Conservation (phyloP, 768 basidiomycete genomes). For the Phanerochaete carnosa region DNA sequence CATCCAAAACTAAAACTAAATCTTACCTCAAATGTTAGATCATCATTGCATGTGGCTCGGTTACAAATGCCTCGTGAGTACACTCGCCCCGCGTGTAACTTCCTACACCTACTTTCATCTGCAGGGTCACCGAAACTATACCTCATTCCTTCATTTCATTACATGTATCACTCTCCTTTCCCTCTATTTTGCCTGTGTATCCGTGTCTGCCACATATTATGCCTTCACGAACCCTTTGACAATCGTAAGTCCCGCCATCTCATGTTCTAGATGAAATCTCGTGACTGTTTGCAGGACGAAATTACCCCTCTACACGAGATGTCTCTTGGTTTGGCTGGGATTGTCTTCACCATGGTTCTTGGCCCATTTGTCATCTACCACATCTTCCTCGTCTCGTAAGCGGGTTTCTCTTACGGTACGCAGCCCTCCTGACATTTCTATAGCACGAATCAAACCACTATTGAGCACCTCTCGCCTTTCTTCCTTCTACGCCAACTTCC, state of each 20-base stretch:
- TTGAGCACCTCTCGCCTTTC: constrained; percentile 76
- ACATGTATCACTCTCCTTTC: constrained; percentile 59
- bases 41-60: constrained; percentile 89
- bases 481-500: constrained; percentile 70
- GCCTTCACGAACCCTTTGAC: constrained; percentile 60
- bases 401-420: constrained; percentile 11
- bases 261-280: not conserved
- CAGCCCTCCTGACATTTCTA: not conserved
- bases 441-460: constrained; percentile 85
- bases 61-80: constrained; percentile 67
- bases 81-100: not conserved
- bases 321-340: constrained; percentile 54
- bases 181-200: constrained; percentile 54
- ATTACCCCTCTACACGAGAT: constrained; percentile 70
- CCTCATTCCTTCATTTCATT: constrained; percentile 80
- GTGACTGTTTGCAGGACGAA: constrained; percentile 44
- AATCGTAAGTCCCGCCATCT: constrained; percentile 45
- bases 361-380: constrained; percentile 79
- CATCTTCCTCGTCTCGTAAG: constrained; percentile 71
- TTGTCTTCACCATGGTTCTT: constrained; percentile 59
- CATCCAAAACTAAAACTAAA: not conserved
- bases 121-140: constrained; percentile 81
- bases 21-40: constrained; percentile 40
- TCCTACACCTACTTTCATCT: not conserved
- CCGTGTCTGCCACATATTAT: constrained; percentile 52